A percentile compares a stretch with the other conserved stretches of the same genome.
Conservation (phyloP, 768 basidiomycete genomes). For the Kwoniella pini region DNA sequence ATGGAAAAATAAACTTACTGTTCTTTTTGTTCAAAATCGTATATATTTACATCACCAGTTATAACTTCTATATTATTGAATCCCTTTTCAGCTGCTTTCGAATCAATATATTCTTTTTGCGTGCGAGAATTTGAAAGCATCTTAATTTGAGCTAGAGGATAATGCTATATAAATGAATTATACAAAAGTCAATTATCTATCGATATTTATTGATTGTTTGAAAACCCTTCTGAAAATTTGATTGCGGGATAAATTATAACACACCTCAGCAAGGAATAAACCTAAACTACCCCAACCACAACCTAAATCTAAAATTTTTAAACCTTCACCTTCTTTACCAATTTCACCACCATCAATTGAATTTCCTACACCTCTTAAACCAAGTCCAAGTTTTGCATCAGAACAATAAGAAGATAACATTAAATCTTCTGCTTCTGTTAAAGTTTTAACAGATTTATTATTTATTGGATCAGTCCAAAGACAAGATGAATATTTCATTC, state of each 20-base stretch:
- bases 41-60: slow-evolving; percentile 68
- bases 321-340: slow-evolving; percentile 59
- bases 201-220: no score
- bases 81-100: slow-evolving; percentile 59
- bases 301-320: slow-evolving; percentile 68
- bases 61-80: slow-evolving; percentile 66
- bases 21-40: slow-evolving; percentile 61
- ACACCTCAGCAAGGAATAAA: slow-evolving; percentile 65
- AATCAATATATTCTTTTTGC: slow-evolving; percentile 68
- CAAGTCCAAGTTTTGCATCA: slow-evolving; percentile 62
- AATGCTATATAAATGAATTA: slow-evolving; percentile 65
- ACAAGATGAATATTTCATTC: slow-evolving; percentile 69
- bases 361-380: slow-evolving; percentile 37
- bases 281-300: slow-evolving; percentile 78
- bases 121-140: slow-evolving; percentile 70
- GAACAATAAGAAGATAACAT: slow-evolving; percentile 70
- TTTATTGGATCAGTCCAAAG: slow-evolving; percentile 61
- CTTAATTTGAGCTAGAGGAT: slow-evolving; percentile 65
- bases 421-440: slow-evolving; percentile 66
- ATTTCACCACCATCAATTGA: slow-evolving; percentile 20
- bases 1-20: no score
- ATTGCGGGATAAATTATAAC: slow-evolving; percentile 12
- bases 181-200: no score
- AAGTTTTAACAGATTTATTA: slow-evolving; percentile 53
- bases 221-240: no score